A percentile compares a stretch with the other conserved stretches of the same genome.
Conservation (phyloP, 2,329 filamentous ascomycete genomes). For the Botrytis pseudocinerea region DNA sequence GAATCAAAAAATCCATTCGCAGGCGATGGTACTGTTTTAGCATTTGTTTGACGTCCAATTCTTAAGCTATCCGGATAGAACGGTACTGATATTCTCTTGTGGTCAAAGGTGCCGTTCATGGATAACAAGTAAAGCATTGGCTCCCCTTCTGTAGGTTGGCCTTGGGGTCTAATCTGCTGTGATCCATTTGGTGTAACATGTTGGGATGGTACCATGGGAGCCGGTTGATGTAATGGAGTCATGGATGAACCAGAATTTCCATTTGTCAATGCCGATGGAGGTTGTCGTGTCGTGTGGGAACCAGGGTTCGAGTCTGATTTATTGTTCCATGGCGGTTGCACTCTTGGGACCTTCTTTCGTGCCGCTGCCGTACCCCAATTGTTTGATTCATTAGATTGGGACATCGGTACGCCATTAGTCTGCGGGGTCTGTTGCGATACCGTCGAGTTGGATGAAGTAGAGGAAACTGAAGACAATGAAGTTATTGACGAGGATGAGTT, state of each 20-base stretch:
- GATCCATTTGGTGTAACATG: constrained; percentile 61
- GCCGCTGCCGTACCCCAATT: constrained; percentile 45
- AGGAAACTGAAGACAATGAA: constrained; percentile 59
- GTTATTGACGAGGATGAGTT: constrained; percentile 91
- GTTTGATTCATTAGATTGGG: constrained; percentile 32
- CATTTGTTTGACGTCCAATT: constrained; percentile 95
- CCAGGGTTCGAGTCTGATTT: constrained; percentile 67
- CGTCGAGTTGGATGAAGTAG: constrained; percentile 62
- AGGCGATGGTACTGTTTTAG: constrained; percentile 88
- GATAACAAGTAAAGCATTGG: constrained; percentile 85
- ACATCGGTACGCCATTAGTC: constrained; percentile 55
- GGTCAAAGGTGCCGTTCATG: constrained; percentile 94
- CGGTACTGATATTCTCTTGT: constrained; percentile 92
- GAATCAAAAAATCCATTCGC: constrained; percentile 97
- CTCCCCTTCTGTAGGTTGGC: constrained; percentile 53
- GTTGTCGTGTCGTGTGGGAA: constrained; percentile 57
- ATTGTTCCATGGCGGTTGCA: constrained; percentile 62
- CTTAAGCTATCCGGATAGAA: constrained; percentile 91
- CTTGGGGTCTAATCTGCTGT: constrained; percentile 50
- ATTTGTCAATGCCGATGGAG: constrained; percentile 61
- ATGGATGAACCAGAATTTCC: constrained; percentile 62
- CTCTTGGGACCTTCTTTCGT: constrained; percentile 50
- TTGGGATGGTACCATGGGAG: constrained; percentile 66
- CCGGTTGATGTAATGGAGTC: constrained; percentile 59
- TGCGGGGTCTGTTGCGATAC: constrained; percentile 62